Evolutionary conservation across 2,329 filamentous ascomycete genomes (phyloP).

Genomic region (Cladorrhinum sp.): DNA sequence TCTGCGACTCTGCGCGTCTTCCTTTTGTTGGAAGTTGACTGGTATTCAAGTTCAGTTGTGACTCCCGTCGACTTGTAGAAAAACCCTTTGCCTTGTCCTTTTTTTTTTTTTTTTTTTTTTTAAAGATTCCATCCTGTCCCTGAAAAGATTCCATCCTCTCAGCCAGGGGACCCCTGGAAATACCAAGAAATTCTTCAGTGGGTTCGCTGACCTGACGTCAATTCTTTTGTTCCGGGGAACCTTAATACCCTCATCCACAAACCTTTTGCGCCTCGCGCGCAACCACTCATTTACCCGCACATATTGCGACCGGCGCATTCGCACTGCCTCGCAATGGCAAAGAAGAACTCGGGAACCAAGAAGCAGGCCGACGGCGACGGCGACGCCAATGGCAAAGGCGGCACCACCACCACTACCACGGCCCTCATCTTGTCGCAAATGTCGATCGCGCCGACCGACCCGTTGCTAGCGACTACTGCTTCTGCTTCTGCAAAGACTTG

Average conservation of each 20-base stretch:
- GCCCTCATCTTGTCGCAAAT: background rate
- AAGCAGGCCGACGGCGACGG: slow-evolving; percentile 2
- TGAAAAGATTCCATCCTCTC: too few relatives aligned
- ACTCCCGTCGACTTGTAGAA: too few relatives aligned
- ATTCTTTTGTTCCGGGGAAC: background rate
- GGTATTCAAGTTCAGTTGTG: too few relatives aligned
- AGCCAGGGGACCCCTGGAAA: background rate
- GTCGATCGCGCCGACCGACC: slow-evolving; percentile 3
- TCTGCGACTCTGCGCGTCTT: too few relatives aligned
- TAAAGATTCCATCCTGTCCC: too few relatives aligned
- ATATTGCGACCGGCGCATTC: background rate
- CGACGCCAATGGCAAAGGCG: background rate
- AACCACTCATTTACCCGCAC: background rate
- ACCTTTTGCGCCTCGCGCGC: background rate
- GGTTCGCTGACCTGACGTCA: background rate
- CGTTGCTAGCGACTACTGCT: background rate
- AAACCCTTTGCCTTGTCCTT: too few relatives aligned
- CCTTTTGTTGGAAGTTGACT: too few relatives aligned
- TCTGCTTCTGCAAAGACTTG: slow-evolving; percentile 3
- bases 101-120: too few relatives aligned
- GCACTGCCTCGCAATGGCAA: slow-evolving; percentile 4
- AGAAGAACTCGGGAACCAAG: slow-evolving; percentile 14
- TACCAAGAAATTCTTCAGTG: background rate
- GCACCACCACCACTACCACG: slow-evolving; percentile 3
- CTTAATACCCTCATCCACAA: background rate